phyloP scores from a whole-genome alignment of 2,329 filamentous ascomycete genomes.

The Hypoxylon sp. region DNA sequence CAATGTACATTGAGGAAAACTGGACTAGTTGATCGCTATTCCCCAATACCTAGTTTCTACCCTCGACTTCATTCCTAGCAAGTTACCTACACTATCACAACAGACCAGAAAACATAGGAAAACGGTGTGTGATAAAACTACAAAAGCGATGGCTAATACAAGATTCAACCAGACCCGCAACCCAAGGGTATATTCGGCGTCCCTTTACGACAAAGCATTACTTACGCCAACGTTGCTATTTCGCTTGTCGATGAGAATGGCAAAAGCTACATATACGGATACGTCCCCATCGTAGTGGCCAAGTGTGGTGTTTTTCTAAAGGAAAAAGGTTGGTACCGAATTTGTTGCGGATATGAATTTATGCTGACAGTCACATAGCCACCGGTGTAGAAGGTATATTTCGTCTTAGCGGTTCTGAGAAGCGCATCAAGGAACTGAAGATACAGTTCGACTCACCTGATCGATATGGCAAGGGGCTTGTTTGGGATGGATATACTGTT shows the following conservation, averaged over 20 bases:
- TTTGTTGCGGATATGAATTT: constrained; percentile 13
- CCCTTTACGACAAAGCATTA: constrained; percentile 92
- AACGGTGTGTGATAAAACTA: constrained; percentile 19
- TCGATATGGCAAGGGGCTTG: constrained; percentile 94
- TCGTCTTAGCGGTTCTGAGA: constrained; percentile 93
- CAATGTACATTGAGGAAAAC: constrained; percentile 6
- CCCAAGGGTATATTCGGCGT: constrained; percentile 92
- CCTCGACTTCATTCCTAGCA: constrained; percentile 3
- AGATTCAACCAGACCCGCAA: constrained; percentile 59
- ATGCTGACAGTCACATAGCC: constrained; percentile 68
- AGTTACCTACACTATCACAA: constrained; percentile 11
- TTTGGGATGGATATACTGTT: constrained; percentile 98
- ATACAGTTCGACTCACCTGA: constrained; percentile 93
- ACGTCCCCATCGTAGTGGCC: constrained; percentile 97
- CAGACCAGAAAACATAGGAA: constrained; percentile 4
- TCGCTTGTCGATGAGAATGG: constrained; percentile 93
- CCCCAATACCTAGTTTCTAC: constrained; percentile 1
- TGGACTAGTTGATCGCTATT: neutral
- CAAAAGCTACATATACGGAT: constrained; percentile 97
- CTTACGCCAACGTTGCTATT: constrained; percentile 98
- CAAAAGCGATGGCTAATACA: constrained; percentile 48
- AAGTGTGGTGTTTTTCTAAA: constrained; percentile 98
- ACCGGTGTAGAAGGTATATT: constrained; percentile 98
- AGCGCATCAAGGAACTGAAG: constrained; percentile 97
- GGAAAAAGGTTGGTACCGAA: constrained; percentile 83